phyloP scores from a whole-genome alignment of 2,329 filamentous ascomycete genomes.

The Neonectria coccinea region DNA sequence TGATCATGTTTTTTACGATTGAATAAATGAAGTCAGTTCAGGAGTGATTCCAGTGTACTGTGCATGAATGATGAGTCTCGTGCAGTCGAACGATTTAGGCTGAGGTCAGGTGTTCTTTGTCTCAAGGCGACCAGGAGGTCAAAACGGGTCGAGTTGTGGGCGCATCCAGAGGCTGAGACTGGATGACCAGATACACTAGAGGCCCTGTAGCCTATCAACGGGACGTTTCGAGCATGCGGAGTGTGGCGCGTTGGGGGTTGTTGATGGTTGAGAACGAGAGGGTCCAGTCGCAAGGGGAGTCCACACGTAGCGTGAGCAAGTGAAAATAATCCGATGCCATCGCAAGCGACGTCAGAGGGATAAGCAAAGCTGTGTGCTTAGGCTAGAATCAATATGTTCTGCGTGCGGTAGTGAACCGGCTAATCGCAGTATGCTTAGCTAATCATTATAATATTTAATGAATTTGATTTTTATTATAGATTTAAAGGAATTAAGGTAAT shows the following conservation, averaged over 20 bases:
- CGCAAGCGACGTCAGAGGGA: no score
- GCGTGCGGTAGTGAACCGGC: no score
- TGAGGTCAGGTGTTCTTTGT: slow-evolving; percentile 29
- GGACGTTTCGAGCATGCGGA: slow-evolving; percentile 15
- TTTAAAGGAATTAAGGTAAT: no score
- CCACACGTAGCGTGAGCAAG: slow-evolving; percentile 32
- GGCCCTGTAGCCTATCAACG: slow-evolving; percentile 26
- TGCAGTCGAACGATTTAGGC: slow-evolving; percentile 23
- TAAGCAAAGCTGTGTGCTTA: no score
- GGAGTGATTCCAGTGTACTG: neutral
- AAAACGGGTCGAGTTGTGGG: slow-evolving; percentile 19
- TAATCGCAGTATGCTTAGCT: no score
- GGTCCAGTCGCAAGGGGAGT: slow-evolving; percentile 27
- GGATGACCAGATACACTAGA: neutral
- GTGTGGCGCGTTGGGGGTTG: slow-evolving; percentile 23
- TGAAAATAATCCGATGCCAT: no score
- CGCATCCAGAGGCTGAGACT: slow-evolving; percentile 22
- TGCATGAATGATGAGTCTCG: slow-evolving; percentile 20
- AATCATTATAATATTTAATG: no score
- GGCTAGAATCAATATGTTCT: no score
- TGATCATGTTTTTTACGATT: slow-evolving; percentile 33
- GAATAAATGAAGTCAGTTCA: slow-evolving; percentile 22
- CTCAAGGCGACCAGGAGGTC: slow-evolving; percentile 12
- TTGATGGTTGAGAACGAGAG: slow-evolving; percentile 17
- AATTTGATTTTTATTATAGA: no score